A percentile compares a stretch with the other conserved stretches of the same genome.
These are phyloP conservation scores for Pisolithus tinctorius DNA, from an alignment of 768 basidiomycete genomes.

Conservation along the genomic window DNA sequence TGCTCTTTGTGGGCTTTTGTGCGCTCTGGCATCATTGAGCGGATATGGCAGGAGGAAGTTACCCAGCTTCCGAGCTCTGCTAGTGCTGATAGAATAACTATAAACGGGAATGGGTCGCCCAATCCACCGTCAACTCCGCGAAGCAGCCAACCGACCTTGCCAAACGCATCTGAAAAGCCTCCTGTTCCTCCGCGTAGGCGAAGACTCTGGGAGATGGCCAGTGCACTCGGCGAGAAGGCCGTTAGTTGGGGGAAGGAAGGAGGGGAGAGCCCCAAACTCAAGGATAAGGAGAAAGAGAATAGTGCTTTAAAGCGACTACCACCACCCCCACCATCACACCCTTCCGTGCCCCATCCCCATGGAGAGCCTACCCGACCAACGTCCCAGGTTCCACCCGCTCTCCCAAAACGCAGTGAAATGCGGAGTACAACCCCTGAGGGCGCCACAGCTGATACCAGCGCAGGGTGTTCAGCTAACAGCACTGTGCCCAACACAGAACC, in stretches of 20 bases:
- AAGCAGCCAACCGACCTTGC: not conserved
- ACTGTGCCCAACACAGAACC: not conserved
- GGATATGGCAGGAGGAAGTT: conserved; percentile 82
- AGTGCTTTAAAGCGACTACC: conserved; percentile 10
- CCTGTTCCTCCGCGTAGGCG: conserved; percentile 58
- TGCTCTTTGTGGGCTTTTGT: conserved; percentile 90
- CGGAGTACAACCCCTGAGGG: conserved; percentile 16
- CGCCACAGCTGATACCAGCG: conserved; percentile 8
- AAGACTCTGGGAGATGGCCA: conserved; percentile 64
- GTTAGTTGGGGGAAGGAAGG: conserved; percentile 46
- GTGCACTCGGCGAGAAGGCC: conserved; percentile 53
- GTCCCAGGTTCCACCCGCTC: conserved; percentile 34
- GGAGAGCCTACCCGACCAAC: conserved; percentile 8
- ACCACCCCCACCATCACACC: conserved; percentile 20
- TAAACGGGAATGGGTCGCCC: conserved; percentile 3
- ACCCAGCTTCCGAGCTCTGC: conserved; percentile 25
- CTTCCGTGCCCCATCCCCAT: conserved; percentile 18
- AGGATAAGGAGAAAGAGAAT: conserved; percentile 33
- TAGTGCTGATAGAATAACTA: conserved; percentile 4
- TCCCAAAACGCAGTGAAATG: conserved; percentile 44
- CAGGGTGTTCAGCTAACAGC: conserved; percentile 1
- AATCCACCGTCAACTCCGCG: not conserved
- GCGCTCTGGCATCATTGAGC: conserved; percentile 72
- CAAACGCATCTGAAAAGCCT: conserved; percentile 36
- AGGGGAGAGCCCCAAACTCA: conserved; percentile 14